Percentiles rank a stretch among this genome's conserved stretches.
These are phyloP conservation scores for Fusarium nisikadoi DNA, from an alignment of 2,329 filamentous ascomycete genomes.

Conservation along the genomic window DNA sequence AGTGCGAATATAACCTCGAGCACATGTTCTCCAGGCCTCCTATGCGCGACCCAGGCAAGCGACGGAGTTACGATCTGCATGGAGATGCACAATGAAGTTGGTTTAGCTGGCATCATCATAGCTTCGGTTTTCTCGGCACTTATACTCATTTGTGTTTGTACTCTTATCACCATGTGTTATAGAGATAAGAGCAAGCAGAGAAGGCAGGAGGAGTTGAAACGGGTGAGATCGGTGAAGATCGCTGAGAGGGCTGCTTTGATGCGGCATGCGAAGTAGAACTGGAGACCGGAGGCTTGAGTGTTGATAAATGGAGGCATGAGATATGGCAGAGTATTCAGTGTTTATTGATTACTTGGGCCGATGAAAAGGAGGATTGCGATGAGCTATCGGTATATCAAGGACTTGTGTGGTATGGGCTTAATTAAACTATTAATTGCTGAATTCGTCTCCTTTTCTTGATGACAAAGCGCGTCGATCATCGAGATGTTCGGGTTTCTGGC, in stretches of 20 bases:
- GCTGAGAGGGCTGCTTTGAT: background rate
- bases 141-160: background rate
- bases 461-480: background rate
- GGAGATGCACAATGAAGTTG: background rate
- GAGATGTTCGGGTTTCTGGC: background rate
- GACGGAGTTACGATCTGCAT: background rate
- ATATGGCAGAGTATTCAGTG: accelerated
- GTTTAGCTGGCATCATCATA: background rate
- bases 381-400: accelerated
- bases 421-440: too few relatives aligned
- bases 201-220: background rate
- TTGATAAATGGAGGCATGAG: too few relatives aligned
- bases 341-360: background rate
- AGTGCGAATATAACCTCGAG: background rate
- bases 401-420: accelerated
- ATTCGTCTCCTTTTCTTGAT: background rate
- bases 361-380: accelerated
- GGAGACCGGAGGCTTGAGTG: accelerated
- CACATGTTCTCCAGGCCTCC: background rate
- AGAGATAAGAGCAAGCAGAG: background rate
- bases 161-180: background rate
- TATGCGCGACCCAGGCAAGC: background rate
- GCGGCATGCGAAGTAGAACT: background rate
- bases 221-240: background rate
- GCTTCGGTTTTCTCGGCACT: background rate